phyloP scores from a whole-genome alignment of 495 filamentous ascomycete genomes.

The Penicillium robsamsonii region DNA sequence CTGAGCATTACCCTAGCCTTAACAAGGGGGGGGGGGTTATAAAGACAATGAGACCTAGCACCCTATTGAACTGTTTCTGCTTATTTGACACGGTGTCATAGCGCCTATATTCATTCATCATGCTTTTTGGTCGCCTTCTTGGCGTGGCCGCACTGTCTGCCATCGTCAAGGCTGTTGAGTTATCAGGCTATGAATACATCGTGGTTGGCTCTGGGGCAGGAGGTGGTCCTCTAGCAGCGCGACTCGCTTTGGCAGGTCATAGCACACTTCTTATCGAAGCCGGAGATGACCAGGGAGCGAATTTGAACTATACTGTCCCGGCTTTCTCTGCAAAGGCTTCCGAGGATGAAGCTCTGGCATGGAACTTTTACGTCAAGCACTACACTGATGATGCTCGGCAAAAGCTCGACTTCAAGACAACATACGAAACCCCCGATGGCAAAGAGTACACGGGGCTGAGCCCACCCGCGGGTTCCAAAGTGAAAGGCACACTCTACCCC shows the following conservation, averaged over 20 bases:
- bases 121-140: slow-evolving; percentile 9
- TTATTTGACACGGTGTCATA: background rate
- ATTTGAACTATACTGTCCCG: slow-evolving; percentile 38
- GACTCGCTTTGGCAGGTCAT: slow-evolving; percentile 59
- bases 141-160: slow-evolving; percentile 19
- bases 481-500: slow-evolving; percentile 48
- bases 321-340: slow-evolving; percentile 37
- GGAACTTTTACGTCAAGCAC: slow-evolving; percentile 52
- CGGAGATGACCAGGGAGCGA: slow-evolving; percentile 57
- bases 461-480: slow-evolving; percentile 38
- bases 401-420: slow-evolving; percentile 44
- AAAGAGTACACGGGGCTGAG: slow-evolving; percentile 37
- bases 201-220: slow-evolving; percentile 65
- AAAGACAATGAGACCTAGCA: background rate
- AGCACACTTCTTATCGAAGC: slow-evolving; percentile 63
- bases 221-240: slow-evolving; percentile 60
- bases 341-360: slow-evolving; percentile 38
- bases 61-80: background rate
- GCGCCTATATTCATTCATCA: background rate
- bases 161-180: slow-evolving; percentile 29
- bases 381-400: slow-evolving; percentile 40
- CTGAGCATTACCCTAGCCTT: background rate
- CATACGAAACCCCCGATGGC: slow-evolving; percentile 41
- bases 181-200: slow-evolving; percentile 60
- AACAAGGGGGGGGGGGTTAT: background rate